phyloP scores from a whole-genome alignment of 2,329 filamentous ascomycete genomes.

The Akanthomyces uredinophilus region DNA sequence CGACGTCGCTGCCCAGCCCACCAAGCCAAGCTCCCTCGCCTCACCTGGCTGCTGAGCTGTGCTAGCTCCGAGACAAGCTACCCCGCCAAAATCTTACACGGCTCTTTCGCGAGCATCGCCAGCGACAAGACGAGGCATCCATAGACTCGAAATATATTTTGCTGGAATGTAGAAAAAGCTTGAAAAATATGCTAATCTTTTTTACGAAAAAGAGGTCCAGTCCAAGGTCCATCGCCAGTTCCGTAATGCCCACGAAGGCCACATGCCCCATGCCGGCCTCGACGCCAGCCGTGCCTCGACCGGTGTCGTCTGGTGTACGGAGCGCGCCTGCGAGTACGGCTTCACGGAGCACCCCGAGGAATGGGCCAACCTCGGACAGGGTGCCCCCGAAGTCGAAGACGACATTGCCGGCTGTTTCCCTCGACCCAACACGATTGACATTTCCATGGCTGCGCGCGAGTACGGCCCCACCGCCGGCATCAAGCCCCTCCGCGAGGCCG shows the following conservation, averaged over 20 bases:
- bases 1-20: background rate
- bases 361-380: slow-evolving; percentile 94
- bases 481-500: slow-evolving; percentile 80
- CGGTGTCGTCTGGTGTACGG: slow-evolving; percentile 89
- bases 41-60: background rate
- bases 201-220: slow-evolving; percentile 57
- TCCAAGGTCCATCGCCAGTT: slow-evolving; percentile 88
- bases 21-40: background rate
- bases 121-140: background rate
- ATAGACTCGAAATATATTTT: background rate
- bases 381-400: slow-evolving; percentile 88
- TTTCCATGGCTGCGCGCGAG: slow-evolving; percentile 74
- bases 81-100: background rate
- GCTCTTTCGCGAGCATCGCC: background rate
- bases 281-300: slow-evolving; percentile 85
- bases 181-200: background rate
- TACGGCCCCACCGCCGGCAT: slow-evolving; percentile 94
- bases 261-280: slow-evolving; percentile 84
- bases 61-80: background rate
- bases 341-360: slow-evolving; percentile 73
- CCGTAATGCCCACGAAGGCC: slow-evolving; percentile 82
- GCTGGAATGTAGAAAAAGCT: background rate
- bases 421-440: slow-evolving; percentile 71
- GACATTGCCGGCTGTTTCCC: slow-evolving; percentile 87
- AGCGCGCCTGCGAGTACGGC: slow-evolving; percentile 83